These are phyloP conservation scores for Trichoderma asperelloides DNA, from an alignment of 495 filamentous ascomycete species.

Conservation along the genomic window DNA sequence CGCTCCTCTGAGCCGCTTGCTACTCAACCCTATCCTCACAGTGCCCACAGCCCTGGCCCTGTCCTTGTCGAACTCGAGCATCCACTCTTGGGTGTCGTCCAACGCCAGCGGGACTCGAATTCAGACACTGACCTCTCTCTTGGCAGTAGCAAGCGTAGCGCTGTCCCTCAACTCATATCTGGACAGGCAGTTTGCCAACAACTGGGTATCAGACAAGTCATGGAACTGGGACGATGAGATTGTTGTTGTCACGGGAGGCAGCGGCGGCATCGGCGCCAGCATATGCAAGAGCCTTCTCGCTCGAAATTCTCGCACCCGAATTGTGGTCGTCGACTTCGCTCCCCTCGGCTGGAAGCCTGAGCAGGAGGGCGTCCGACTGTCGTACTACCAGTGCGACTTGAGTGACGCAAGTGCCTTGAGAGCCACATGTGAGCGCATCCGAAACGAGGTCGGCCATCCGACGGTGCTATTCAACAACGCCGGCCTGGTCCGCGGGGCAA, in stretches of 20 bases:
- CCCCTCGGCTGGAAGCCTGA: constrained; percentile 15
- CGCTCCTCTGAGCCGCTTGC: neutral
- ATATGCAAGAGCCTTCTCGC: constrained; percentile 37
- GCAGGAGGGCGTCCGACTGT: constrained; percentile 10
- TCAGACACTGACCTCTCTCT: neutral
- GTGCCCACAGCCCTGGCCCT: neutral
- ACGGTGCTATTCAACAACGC: constrained; percentile 56
- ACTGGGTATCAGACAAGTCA: constrained; percentile 15
- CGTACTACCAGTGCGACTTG: constrained; percentile 13
- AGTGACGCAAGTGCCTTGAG: constrained; percentile 24
- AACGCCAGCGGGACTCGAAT: neutral
- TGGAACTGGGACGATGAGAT: constrained; percentile 30
- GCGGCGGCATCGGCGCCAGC: constrained; percentile 46
- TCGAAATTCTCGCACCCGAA: constrained; percentile 32
- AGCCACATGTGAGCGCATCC: constrained; percentile 35
- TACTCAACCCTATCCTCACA: neutral
- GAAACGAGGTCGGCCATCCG: constrained; percentile 37
- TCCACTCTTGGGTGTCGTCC: neutral
- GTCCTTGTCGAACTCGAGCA: neutral
- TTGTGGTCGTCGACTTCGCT: constrained; percentile 36
- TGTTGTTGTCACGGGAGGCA: constrained; percentile 50
- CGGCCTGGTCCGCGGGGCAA: constrained; percentile 37
- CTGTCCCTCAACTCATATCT: constrained; percentile 19
- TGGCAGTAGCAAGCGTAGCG: constrained; percentile 10
- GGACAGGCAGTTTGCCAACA: constrained; percentile 22